Evolutionary conservation across 2,329 filamentous ascomycete species (phyloP).

Genomic region (Clonostachys chloroleuca): DNA sequence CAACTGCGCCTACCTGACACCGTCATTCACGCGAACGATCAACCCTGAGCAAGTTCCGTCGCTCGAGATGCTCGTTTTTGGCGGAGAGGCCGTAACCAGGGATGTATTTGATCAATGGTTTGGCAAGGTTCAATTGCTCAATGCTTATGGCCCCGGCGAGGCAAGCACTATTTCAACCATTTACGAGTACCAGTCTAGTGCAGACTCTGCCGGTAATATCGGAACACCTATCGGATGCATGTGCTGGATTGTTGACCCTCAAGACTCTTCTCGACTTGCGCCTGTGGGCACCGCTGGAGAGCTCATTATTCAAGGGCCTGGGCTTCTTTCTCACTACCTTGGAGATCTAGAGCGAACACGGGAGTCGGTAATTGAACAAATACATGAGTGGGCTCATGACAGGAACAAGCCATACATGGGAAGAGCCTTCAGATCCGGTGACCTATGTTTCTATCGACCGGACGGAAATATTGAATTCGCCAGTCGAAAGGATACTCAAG

Average conservation of each 20-base stretch:
- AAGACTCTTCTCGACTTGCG: constrained; percentile 1
- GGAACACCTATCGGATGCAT: neutral
- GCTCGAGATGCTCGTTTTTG: constrained; percentile 2
- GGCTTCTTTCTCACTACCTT: constrained; percentile 29
- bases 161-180: constrained; percentile 2
- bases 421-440: constrained; percentile 7
- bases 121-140: constrained; percentile 1
- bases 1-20: neutral
- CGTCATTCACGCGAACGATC: neutral
- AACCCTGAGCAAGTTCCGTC: neutral
- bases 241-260: constrained; percentile 2
- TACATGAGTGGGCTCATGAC: neutral
- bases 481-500: constrained; percentile 16
- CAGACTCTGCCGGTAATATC: neutral
- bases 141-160: constrained; percentile 6
- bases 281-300: constrained; percentile 7
- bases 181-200: neutral
- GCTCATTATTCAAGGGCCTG: constrained; percentile 18
- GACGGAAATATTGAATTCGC: constrained; percentile 1
- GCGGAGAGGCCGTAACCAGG: constrained; percentile 3
- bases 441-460: neutral
- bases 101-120: constrained; percentile 5
- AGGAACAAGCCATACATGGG: neutral
- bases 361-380: constrained; percentile 15
- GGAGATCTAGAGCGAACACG: constrained; percentile 23